Evolutionary conservation across 305 asterid genomes (phyloP).

Genomic region (Salvia sclarea): DNA sequence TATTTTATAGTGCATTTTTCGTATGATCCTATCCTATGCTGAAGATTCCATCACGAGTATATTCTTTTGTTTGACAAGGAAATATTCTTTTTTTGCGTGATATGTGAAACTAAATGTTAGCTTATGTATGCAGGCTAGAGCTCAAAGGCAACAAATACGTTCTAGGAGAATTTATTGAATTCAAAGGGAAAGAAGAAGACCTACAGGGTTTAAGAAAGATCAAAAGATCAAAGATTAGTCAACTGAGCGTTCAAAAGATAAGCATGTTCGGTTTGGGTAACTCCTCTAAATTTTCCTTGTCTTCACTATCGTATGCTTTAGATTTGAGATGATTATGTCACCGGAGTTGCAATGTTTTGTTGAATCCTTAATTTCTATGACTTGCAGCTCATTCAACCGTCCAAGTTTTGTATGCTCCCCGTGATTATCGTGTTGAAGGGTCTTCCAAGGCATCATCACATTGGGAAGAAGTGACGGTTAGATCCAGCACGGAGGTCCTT

Average conservation of each 20-base stretch:
- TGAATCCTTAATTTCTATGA: slow-evolving; percentile 22
- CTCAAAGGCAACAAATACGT: slow-evolving; percentile 70
- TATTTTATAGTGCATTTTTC: neutral
- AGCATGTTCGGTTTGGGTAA: slow-evolving; percentile 96
- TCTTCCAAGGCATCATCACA: slow-evolving; percentile 47
- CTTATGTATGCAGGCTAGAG: slow-evolving; percentile 62
- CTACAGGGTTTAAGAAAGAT: slow-evolving; percentile 56
- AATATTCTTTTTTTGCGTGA: neutral
- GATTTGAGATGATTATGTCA: slow-evolving; percentile 7
- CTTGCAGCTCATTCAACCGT: slow-evolving; percentile 71
- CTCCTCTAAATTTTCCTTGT: slow-evolving; percentile 14
- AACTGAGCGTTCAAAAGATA: slow-evolving; percentile 66
- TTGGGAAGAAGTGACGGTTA: slow-evolving; percentile 68
- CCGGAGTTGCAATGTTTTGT: neutral
- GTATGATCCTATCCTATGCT: neutral
- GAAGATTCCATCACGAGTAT: neutral
- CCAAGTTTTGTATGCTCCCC: slow-evolving; percentile 63
- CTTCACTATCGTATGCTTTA: neutral
- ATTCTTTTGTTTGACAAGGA: neutral
- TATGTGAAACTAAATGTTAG: slow-evolving; percentile 7
- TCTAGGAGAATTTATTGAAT: slow-evolving; percentile 82
- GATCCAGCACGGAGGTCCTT: slow-evolving; percentile 69
- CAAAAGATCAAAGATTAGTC: slow-evolving; percentile 83
- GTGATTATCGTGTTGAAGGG: slow-evolving; percentile 69
- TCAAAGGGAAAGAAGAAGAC: slow-evolving; percentile 86